Base-by-base conservation (phyloP, 805 yeast genomes). In the Kregervanrija delftensis region DNA sequence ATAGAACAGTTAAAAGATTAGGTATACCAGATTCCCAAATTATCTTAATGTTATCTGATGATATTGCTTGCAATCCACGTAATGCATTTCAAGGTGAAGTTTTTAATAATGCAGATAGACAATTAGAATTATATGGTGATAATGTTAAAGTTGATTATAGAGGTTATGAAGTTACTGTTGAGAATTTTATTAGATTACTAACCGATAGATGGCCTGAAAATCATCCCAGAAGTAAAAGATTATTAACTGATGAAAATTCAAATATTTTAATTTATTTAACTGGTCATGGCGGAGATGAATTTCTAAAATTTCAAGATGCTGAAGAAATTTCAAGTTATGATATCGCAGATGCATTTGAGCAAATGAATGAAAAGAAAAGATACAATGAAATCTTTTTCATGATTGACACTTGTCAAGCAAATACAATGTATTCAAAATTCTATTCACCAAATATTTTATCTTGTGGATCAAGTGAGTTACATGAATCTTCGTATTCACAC, bases 381-480 rank as follows among this genome's bases (percentile, higher is more conserved):
- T 93, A 93, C 69, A 89, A 90, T 55, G 98, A 93, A 68, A 86
- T 93, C 32, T 80, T 93, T 59, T 93, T 93, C 66, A 93, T 93
- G 98, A 85, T 93, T 51, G 99, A 93, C 64, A 93, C 99, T 0
- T 93, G 99, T 60, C 99, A 93, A 69, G 99, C 99, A 22, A 93
- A 91, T 65, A 88, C 99, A 12, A 91, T 93, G 99, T 93, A 85
- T 66, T 83, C 95, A 46, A 78, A 84, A 58, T 81, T 91, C 59
- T 89, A 88, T 61, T 84, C 96, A 9, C 98, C 99, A 32, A 89
- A 93, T 61, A 79, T 93, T 39, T 65, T 93, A 42, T 87, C 96
- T 1, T 95, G 91, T 33, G 99, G 99, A 0, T 88, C 96, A 1
- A 85, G 95, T 9, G 84, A 76, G 52, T 50, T 87, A 8, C 96